These are phyloP conservation scores for Aureobasidium sp. DNA, from an alignment of 2,329 filamentous ascomycete species.

Conservation along the genomic window DNA sequence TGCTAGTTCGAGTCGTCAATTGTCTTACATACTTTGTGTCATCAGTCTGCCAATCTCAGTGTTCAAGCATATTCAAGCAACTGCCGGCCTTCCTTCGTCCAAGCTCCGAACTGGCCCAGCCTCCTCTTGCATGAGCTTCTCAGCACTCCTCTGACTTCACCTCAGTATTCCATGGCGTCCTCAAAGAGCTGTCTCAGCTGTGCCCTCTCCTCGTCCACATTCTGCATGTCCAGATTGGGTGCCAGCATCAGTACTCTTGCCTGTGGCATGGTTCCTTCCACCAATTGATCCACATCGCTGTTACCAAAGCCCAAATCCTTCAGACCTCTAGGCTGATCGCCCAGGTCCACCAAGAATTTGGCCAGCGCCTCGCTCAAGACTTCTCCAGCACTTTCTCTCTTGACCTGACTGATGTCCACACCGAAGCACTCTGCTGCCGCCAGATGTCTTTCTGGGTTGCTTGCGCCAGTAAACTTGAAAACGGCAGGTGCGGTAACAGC, in stretches of 20 bases:
- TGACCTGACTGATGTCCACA: conserved; percentile 79
- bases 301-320: conserved; percentile 72
- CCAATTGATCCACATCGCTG: conserved; percentile 69
- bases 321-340: conserved; percentile 83
- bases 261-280: conserved; percentile 93
- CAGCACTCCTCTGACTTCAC: not conserved
- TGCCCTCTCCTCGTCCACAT: conserved; percentile 41
- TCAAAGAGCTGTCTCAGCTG: conserved; percentile 41
- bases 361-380: conserved; percentile 76
- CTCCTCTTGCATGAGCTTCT: conserved; percentile 1
- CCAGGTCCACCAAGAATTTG: conserved; percentile 71
- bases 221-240: conserved; percentile 56
- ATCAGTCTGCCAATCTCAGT: not conserved
- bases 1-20: not conserved
- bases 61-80: not conserved
- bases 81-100: not conserved
- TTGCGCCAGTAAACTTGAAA: conserved; percentile 84
- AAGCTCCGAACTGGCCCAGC: not conserved
- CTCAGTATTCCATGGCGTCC: conserved; percentile 37
- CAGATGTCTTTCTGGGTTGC: conserved; percentile 86
- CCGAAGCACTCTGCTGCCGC: conserved; percentile 85
- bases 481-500: conserved; percentile 89
- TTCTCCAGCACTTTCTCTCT: conserved; percentile 81
- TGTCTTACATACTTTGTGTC: not conserved
- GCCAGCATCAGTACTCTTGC: conserved; percentile 84